These are phyloP conservation scores for Halophytophthora polymorphica DNA, from an alignment of 352 stramenopile species.

Conservation along the genomic window DNA sequence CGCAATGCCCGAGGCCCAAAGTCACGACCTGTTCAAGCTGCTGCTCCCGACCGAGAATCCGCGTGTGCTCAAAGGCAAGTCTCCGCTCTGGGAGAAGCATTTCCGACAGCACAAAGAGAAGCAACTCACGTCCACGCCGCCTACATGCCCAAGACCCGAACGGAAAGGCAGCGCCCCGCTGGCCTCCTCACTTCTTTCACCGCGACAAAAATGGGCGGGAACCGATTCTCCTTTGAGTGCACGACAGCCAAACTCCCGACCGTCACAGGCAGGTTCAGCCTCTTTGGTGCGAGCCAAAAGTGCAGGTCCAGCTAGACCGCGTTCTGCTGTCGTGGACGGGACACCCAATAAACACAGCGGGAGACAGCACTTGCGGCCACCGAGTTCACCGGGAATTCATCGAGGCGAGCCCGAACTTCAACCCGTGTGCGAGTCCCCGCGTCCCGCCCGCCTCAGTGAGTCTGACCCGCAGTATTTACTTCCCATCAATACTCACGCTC, in stretches of 20 bases:
- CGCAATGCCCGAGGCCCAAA: background rate
- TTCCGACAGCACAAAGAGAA: conserved; percentile 28
- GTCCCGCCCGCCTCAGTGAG: background rate
- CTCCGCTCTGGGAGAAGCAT: conserved; percentile 32
- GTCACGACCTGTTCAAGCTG: conserved; percentile 28
- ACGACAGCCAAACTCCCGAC: background rate
- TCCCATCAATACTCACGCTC: conserved; percentile 18
- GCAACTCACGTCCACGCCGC: conserved; percentile 5
- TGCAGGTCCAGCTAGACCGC: conserved; percentile 3
- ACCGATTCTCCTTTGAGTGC: conserved; percentile 2
- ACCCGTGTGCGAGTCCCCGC: conserved; percentile 5
- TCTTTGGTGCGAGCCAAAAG: conserved; percentile 26
- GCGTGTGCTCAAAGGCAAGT: conserved; percentile 23
- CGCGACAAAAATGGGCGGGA: conserved; percentile 11
- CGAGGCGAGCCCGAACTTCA: background rate
- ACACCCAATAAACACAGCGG: background rate
- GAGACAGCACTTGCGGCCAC: conserved; percentile 2
- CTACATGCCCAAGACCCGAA: conserved; percentile 11
- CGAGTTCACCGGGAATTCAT: conserved; percentile 11
- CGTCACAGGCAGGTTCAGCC: conserved; percentile 3
- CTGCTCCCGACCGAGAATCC: conserved; percentile 35
- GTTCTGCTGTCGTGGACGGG: conserved; percentile 3
- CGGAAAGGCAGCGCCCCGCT: conserved; percentile 6
- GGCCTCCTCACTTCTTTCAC: conserved; percentile 14
- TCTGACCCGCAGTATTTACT: conserved; percentile 13